Percentiles rank a stretch among this genome's conserved stretches.
Evolutionary conservation across 2,329 filamentous ascomycete genomes (phyloP).

Genomic region (Alternaria arborescens): DNA sequence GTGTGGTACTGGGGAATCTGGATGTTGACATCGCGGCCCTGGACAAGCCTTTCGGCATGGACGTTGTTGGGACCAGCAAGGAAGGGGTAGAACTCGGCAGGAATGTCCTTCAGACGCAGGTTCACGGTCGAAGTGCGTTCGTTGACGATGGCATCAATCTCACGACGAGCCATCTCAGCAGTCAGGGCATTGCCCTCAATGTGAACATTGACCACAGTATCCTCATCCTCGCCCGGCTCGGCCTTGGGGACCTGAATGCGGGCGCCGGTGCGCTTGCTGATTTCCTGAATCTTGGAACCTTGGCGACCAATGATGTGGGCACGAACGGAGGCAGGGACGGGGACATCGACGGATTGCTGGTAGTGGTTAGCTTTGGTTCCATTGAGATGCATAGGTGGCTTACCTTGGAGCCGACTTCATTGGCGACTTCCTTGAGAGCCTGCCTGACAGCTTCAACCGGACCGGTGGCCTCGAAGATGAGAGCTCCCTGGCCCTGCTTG

Average conservation of each 20-base stretch:
- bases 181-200: constrained; percentile 93
- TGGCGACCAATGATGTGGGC: constrained; percentile 93
- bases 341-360: constrained; percentile 74
- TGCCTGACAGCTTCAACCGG: constrained; percentile 84
- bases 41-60: constrained; percentile 72
- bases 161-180: constrained; percentile 80
- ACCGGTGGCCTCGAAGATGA: constrained; percentile 86
- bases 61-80: constrained; percentile 81
- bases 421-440: constrained; percentile 87
- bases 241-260: constrained; percentile 87
- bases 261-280: constrained; percentile 89
- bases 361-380: constrained; percentile 17
- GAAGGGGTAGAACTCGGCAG: constrained; percentile 94
- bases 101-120: constrained; percentile 82
- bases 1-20: constrained; percentile 83
- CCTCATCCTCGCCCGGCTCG: constrained; percentile 82
- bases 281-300: constrained; percentile 86
- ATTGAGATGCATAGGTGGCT: constrained; percentile 25
- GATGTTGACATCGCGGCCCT: constrained; percentile 78
- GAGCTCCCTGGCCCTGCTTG: constrained; percentile 74
- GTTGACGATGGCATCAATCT: constrained; percentile 86
- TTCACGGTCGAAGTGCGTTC: constrained; percentile 85
- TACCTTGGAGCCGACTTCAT: constrained; percentile 87
- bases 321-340: constrained; percentile 83
- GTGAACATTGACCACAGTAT: constrained; percentile 79